Conservation (phyloP, 2,329 filamentous ascomycete species). For the Emmonsiellopsis sp. region DNA sequence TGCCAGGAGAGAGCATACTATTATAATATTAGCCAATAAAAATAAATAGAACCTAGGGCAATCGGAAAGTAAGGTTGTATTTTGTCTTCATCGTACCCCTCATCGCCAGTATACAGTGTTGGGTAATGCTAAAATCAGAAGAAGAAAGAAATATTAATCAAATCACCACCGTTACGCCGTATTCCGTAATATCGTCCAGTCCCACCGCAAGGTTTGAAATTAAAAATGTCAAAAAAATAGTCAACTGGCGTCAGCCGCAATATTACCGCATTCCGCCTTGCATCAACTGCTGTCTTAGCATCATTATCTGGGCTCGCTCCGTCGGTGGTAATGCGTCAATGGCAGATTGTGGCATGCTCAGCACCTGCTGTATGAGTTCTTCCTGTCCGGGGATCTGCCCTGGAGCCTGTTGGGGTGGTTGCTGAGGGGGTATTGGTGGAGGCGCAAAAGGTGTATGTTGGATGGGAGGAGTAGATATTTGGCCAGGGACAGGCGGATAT, state of each 20-base stretch:
- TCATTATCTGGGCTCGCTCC: constrained; percentile 70
- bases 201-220: constrained; percentile 41
- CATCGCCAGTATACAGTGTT: background rate
- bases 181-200: background rate
- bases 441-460: constrained; percentile 34
- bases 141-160: background rate
- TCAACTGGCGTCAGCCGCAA: constrained; percentile 85
- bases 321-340: constrained; percentile 70
- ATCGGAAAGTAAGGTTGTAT: background rate
- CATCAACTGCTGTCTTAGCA: constrained; percentile 62
- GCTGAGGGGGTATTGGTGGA: constrained; percentile 27
- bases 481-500: constrained; percentile 32
- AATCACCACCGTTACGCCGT: background rate
- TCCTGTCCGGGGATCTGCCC: constrained; percentile 51
- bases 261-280: constrained; percentile 87
- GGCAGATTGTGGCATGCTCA: constrained; percentile 68
- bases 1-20: too few species aligned
- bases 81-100: background rate
- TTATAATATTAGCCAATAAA: too few species aligned
- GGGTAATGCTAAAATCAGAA: too few species aligned
- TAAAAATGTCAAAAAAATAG: constrained; percentile 65
- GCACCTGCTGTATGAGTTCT: constrained; percentile 68
- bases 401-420: constrained; percentile 35
- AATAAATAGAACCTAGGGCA: too few species aligned
- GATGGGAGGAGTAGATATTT: constrained; percentile 44